Percentiles rank a stretch among this genome's conserved stretches.
Conservation (phyloP, 768 basidiomycete genomes). For the Mycena chlorophos region DNA sequence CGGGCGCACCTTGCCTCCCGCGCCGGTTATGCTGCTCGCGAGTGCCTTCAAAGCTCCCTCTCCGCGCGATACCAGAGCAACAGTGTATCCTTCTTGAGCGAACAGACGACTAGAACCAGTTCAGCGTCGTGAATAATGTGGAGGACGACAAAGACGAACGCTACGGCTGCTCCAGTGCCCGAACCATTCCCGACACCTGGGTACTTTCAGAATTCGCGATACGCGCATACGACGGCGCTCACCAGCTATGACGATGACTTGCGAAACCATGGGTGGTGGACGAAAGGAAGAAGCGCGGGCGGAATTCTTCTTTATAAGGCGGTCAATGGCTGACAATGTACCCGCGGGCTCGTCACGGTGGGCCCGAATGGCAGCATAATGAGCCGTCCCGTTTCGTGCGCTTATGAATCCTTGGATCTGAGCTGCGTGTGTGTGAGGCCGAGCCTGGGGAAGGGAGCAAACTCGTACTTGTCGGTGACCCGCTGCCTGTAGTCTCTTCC, state of each 20-base stretch:
- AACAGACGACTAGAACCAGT: conserved; percentile 51
- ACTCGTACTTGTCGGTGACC: too few relatives aligned
- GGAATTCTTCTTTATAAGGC: not conserved
- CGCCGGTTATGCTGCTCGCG: conserved; percentile 52
- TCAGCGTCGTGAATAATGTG: conserved; percentile 5
- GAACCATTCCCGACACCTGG: conserved; percentile 47
- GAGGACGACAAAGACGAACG: conserved; percentile 40
- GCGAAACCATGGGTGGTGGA: not conserved
- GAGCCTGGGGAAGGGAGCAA: too few relatives aligned
- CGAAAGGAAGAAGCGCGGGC: not conserved
- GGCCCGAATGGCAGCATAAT: too few relatives aligned
- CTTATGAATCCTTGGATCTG: too few relatives aligned
- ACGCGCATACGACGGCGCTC: too few relatives aligned
- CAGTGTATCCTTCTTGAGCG: conserved; percentile 60
- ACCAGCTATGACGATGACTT: not conserved
- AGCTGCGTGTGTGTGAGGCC: too few relatives aligned
- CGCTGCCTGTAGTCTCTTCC: too few relatives aligned
- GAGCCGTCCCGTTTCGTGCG: too few relatives aligned
- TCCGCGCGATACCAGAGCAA: conserved; percentile 66
- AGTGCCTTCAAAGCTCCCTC: conserved; percentile 51
- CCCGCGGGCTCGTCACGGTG: too few relatives aligned
- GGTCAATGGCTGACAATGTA: too few relatives aligned
- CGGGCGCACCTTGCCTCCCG: conserved; percentile 56
- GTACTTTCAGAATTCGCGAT: not conserved
- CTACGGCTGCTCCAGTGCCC: conserved; percentile 59